These are phyloP conservation scores for Solanum hybrid DNA, from an alignment of 305 asterid genomes.

Conservation along the genomic window DNA sequence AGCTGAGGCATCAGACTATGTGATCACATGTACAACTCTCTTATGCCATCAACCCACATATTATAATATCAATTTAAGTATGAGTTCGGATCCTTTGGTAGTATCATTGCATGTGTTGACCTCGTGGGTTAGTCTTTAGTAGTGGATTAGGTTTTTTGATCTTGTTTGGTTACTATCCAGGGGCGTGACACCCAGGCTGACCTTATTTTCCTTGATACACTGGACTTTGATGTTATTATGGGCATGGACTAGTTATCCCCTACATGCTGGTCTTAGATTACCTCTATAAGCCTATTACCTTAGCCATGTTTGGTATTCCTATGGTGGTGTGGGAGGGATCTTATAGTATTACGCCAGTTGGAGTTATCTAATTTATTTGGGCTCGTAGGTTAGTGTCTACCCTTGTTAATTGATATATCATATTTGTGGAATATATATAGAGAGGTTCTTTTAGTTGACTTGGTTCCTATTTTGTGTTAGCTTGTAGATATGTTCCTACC, in stretches of 20 bases:
- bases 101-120: neutral
- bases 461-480: too few relatives aligned
- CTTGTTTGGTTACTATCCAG: neutral
- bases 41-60: neutral
- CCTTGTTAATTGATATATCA: too few relatives aligned
- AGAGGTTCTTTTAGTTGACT: too few relatives aligned
- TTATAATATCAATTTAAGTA: too few relatives aligned
- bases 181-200: neutral
- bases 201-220: neutral
- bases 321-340: neutral
- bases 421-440: too few relatives aligned
- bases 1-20: neutral
- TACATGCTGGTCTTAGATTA: neutral
- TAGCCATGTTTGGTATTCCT: neutral
- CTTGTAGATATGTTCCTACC: too few relatives aligned
- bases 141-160: neutral
- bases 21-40: neutral
- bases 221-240: neutral
- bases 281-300: neutral
- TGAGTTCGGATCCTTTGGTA: neutral
- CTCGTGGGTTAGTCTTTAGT: neutral
- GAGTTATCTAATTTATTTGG: neutral
- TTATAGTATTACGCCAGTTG: neutral
- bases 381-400: neutral
- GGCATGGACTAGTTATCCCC: neutral